Base-by-base conservation (phyloP, 2,329 filamentous ascomycete species). In the Claviceps cyperi region DNA sequence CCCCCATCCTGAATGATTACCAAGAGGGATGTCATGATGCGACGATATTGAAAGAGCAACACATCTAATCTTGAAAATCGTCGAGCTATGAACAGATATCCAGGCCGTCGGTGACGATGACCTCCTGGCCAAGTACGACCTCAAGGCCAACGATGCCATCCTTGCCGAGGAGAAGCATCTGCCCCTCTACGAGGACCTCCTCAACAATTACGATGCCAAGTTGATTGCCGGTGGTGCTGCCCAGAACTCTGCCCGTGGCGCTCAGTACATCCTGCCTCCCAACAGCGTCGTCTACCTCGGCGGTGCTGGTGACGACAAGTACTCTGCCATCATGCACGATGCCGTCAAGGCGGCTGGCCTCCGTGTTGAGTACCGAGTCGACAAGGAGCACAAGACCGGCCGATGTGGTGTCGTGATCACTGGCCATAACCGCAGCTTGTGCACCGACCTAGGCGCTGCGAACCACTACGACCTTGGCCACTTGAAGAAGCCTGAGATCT, bases 391-490 rank as follows among this genome's bases (percentile, higher is more conserved):
- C 60, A 83, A 87, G 57, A 98, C 92, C 37, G 92, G 92, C 60
- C 87, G 90, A 63, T 98, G 92, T 69, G 92, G 87, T 69, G 92
- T 92, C 57, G 80, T 98, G 68, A 96, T 98, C 70, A 98, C 91
- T 38, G 92, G 89, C 64, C 87, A 95, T 76, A 84, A 97, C 81
- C 83, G 92, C 62, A 89, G 83, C 66, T 83, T 98, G 76, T 86
- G 84, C 76, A 98, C 92, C 54, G 89, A 97, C 64, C 84, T 98
- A 51, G 92, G 84, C 55, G 92, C 92, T 54, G 92, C 92, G 59
- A 98, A 98, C 75, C 85, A 89, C 75, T 98, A 98, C 75, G 91
- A 91, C 70, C 67, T 96, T 48, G 88, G 92, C 56, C 92, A 98
- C 69, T 73, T 98, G 67, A 88, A 94, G 80, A 80, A 81, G 66